Conservation (phyloP, 805 yeast genomes). For the Ogataea salicorniae region DNA sequence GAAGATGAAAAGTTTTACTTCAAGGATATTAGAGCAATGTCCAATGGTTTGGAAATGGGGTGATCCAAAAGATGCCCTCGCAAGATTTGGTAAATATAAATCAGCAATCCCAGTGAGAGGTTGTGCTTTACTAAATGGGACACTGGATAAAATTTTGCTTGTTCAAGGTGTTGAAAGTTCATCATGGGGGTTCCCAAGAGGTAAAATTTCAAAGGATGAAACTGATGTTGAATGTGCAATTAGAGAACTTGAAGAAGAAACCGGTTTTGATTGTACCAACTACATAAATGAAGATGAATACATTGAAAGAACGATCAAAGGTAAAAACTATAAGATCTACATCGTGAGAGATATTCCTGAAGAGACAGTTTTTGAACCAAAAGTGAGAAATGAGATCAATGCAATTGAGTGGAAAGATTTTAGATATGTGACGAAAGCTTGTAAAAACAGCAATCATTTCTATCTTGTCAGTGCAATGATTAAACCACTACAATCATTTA, state of each 20-base stretch:
- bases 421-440: constrained; percentile 35
- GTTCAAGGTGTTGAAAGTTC: constrained; percentile 79
- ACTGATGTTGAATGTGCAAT: constrained; percentile 83
- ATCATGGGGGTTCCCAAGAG: constrained; percentile 94
- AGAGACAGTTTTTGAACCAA: constrained; percentile 67
- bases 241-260: constrained; percentile 90
- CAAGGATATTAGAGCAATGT: constrained; percentile 59
- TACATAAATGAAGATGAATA: constrained; percentile 65
- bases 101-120: constrained; percentile 94
- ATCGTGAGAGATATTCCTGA: constrained; percentile 76
- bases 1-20: constrained; percentile 73
- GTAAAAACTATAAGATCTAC: constrained; percentile 82
- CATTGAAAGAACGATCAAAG: constrained; percentile 74
- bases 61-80: constrained; percentile 72
- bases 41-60: constrained; percentile 84
- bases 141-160: constrained; percentile 63
- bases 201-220: constrained; percentile 93
- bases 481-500: constrained; percentile 50
- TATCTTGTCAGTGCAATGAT: constrained; percentile 45
- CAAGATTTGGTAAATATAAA: constrained; percentile 79
- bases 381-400: constrained; percentile 83
- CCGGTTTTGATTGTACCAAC: constrained; percentile 77
- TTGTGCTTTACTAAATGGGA: constrained; percentile 75
- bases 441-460: constrained; percentile 29
- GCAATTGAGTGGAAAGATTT: constrained; percentile 76